A percentile compares a stretch with the other conserved stretches of the same genome.
These are phyloP conservation scores for Petasospora rhodanensis DNA, from an alignment of 1,139 yeast genomes.

Conservation along the genomic window DNA sequence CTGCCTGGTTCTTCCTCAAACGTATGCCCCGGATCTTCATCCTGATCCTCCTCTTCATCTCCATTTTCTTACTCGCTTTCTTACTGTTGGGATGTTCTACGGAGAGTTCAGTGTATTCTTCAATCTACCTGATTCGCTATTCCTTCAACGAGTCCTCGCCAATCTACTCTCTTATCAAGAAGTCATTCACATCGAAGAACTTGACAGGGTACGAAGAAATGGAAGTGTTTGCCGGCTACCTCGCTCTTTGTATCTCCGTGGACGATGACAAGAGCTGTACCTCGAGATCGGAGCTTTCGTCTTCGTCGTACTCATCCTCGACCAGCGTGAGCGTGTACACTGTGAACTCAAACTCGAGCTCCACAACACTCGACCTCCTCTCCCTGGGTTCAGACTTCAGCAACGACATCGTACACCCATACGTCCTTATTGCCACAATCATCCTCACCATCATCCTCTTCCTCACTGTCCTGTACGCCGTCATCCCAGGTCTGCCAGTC, in stretches of 20 bases:
- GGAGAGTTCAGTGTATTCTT: constrained; percentile 37
- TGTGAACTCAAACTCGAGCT: constrained; percentile 26
- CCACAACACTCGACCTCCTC: constrained; percentile 37
- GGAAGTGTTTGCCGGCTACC: constrained; percentile 45
- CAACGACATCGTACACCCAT: constrained; percentile 47
- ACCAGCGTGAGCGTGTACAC: constrained; percentile 33
- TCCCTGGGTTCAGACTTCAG: constrained; percentile 39
- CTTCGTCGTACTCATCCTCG: too few relatives aligned
- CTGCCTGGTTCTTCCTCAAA: constrained; percentile 17
- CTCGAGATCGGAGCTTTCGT: constrained; percentile 28
- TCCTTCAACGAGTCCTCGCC: constrained; percentile 41
- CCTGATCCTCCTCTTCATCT: constrained; percentile 33
- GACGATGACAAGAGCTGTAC: constrained; percentile 32
- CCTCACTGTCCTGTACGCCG: constrained; percentile 37
- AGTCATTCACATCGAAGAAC: constrained; percentile 29
- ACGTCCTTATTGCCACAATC: constrained; percentile 46
- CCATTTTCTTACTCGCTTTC: constrained; percentile 43
- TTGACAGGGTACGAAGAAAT: constrained; percentile 30
- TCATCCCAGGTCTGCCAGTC: constrained; percentile 46
- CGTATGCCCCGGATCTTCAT: constrained; percentile 25
- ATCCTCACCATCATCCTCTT: constrained; percentile 41
- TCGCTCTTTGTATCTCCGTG: constrained; percentile 43
- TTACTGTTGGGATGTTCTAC: constrained; percentile 50
- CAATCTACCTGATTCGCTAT: constrained; percentile 42
- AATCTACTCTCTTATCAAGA: constrained; percentile 34